Percentiles rank a stretch among this genome's conserved stretches.
These are phyloP conservation scores for Eudorina sp. DNA, from an alignment of 139 green algal species.

Conservation along the genomic window DNA sequence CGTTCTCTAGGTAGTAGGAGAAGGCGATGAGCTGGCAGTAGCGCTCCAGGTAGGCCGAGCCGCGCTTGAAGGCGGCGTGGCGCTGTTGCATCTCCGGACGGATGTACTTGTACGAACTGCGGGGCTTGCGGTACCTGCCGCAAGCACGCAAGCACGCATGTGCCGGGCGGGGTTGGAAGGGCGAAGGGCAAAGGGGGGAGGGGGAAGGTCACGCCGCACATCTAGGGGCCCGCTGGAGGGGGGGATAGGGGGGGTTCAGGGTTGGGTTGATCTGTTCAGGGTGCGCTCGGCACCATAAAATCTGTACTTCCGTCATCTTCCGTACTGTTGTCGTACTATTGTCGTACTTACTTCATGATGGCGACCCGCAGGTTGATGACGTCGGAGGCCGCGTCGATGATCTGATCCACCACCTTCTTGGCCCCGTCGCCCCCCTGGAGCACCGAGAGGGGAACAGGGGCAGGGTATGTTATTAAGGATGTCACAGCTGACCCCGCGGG, in stretches of 20 bases:
- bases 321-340: no score
- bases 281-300: no score
- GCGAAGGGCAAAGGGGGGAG: no score
- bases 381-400: conserved; percentile 76
- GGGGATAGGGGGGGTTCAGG: no score
- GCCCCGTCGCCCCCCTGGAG: conserved; percentile 60
- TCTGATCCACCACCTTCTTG: conserved; percentile 74
- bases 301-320: no score
- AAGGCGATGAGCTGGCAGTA: conserved; percentile 94
- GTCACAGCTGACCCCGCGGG: no score
- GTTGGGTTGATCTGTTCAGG: no score
- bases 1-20: conserved; percentile 83
- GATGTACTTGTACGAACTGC: conserved; percentile 65
- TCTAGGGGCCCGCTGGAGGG: no score
- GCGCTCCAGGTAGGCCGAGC: conserved; percentile 91
- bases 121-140: conserved; percentile 81
- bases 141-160: no score
- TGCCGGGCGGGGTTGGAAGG: no score
- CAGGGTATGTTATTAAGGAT: not conserved
- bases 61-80: conserved; percentile 86
- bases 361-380: conserved; percentile 90
- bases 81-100: conserved; percentile 66
- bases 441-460: not conserved
- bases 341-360: conserved; percentile 88
- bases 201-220: no score